phyloP scores from a whole-genome alignment of 768 basidiomycete species.

The Boletellus sp. region DNA sequence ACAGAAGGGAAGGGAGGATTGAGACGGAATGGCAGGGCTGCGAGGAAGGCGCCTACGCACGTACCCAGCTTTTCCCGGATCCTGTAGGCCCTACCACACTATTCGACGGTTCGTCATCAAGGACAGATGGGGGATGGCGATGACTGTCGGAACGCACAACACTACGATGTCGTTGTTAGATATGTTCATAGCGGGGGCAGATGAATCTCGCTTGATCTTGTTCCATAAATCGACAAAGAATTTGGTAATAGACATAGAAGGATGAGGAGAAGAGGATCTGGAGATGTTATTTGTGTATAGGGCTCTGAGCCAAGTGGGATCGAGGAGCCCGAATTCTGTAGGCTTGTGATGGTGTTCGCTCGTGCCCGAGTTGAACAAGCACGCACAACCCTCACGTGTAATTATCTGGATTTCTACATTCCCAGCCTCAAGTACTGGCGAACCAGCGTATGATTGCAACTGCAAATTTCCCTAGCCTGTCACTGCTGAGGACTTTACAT shows the following conservation, averaged over 20 bases:
- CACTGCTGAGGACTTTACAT: too few relatives aligned
- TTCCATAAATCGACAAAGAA: slow-evolving; percentile 3
- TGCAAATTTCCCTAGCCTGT: too few relatives aligned
- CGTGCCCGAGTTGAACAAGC: too few relatives aligned
- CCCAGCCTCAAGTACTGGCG: too few relatives aligned
- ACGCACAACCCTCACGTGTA: too few relatives aligned
- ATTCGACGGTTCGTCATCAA: background rate
- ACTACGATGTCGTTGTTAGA: slow-evolving; percentile 17
- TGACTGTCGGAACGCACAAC: slow-evolving; percentile 12
- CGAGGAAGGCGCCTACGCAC: background rate
- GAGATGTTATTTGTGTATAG: background rate
- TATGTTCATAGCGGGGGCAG: background rate
- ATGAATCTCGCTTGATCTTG: slow-evolving; percentile 12
- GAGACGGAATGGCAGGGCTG: background rate
- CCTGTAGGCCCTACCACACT: slow-evolving; percentile 20
- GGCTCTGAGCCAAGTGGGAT: background rate
- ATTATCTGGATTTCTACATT: too few relatives aligned
- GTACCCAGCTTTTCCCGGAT: slow-evolving; percentile 20
- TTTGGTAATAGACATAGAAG: background rate
- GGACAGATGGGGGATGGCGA: background rate
- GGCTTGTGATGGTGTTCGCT: too few relatives aligned
- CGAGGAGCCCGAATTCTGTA: background rate
- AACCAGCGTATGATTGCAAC: too few relatives aligned
- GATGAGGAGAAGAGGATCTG: background rate
- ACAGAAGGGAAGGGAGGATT: background rate